Evolutionary conservation across 2,329 filamentous ascomycete species (phyloP), one percentile per base, ranked within the genome.

Genomic region (Cryoendolithus antarcticus): DNA sequence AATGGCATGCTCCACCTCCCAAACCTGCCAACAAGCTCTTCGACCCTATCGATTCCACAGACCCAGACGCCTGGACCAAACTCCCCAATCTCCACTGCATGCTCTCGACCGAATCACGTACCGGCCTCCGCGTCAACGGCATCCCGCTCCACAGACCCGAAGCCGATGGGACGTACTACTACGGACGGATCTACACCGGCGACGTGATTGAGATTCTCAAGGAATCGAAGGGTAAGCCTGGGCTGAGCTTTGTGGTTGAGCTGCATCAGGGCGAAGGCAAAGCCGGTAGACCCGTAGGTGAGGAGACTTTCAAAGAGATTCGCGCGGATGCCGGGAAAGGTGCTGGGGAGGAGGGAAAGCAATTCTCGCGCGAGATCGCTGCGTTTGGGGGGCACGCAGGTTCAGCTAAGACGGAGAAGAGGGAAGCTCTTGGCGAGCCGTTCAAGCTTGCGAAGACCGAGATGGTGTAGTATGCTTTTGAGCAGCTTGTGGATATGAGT

Each of bases 81-180:
- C 51, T 75, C 1, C 59, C 61, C 2, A 71, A 74, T 9, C 65
- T 79, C 2, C 79, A 79, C 50, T 71, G 75, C 3, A 81, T 86
- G 44, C 77, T 95, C 37, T 80, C 81, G 1, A 93, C 86, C 3
- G 86, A 86, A 50, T 81, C 84, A 3, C 80, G 77, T 5, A 67
- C 69, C 21, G 84, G 85, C 12, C 84, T 95, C 45, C 71, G 67
- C 48, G 70, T 96, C 54, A 95, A 95, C 52, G 77, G 74, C 21
- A 69, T 74, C n/a, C 66, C 69, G 31, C 62, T 95, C 15, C 71
- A 71, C 43, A 68, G 74, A 41, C 68, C 71, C 2, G 62, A 65
- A 19, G 66, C 69, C 0, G 65, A 64, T 7, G 66, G 69, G 7
- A 67, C 65, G 9, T 62, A 63, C 13, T 63, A 75, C 1, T 84